phyloP scores from a whole-genome alignment of 768 basidiomycete genomes.

The Lactarius trivialis region DNA sequence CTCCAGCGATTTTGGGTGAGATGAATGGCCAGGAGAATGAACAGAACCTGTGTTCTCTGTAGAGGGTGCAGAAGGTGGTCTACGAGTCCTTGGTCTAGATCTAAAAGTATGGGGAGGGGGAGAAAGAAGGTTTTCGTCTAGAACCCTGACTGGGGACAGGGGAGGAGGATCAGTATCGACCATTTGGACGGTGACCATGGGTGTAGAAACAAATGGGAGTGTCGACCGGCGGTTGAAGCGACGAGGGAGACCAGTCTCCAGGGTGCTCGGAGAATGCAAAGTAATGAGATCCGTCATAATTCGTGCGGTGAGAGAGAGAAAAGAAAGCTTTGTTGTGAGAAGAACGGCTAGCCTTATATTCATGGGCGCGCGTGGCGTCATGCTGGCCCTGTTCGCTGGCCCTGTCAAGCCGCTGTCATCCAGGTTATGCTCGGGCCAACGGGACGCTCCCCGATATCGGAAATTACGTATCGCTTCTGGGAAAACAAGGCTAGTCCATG shows the following conservation, averaged over 20 bases:
- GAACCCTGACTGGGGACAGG: neutral
- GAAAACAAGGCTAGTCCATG: too few relatives aligned
- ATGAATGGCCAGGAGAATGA: neutral
- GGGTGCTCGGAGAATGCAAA: conserved; percentile 10
- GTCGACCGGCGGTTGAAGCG: conserved; percentile 9
- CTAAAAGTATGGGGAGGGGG: conserved; percentile 8
- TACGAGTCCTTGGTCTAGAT: neutral
- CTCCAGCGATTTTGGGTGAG: neutral
- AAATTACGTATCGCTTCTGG: neutral
- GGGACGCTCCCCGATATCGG: neutral
- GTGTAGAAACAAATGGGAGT: neutral
- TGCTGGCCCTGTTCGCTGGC: too few relatives aligned
- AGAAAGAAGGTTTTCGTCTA: conserved; percentile 5
- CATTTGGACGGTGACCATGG: conserved; percentile 18
- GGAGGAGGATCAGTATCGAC: conserved; percentile 7
- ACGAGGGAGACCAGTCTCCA: conserved; percentile 12
- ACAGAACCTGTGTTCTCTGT: neutral
- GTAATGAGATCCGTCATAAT: conserved; percentile 17
- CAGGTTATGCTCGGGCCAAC: neutral
- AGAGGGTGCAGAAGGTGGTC: neutral
- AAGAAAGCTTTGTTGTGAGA: neutral
- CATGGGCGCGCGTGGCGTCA: too few relatives aligned
- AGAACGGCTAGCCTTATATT: neutral
- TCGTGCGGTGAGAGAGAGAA: neutral
- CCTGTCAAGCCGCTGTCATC: too few relatives aligned